Base-by-base conservation (phyloP, 2,329 filamentous ascomycete species). In the Dothidotthia symphoricarpi region DNA sequence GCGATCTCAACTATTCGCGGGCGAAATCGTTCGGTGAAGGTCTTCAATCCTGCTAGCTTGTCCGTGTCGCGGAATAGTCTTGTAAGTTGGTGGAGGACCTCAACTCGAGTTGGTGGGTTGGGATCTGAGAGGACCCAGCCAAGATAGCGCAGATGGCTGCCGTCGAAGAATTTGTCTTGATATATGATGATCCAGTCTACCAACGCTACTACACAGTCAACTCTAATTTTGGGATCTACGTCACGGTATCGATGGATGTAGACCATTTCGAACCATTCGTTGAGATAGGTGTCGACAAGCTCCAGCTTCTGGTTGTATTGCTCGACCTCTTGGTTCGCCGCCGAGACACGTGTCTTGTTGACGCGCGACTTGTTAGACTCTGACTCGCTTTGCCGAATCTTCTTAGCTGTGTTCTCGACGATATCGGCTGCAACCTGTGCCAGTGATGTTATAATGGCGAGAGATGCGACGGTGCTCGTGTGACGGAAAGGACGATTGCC, bases 231-330 rank as follows among this genome's bases (percentile, higher is more conserved):
- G 6, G 88, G 81, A 58, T 98, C 93, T 19, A 96, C 81, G 62
- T 98, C 93, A 45, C 93, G 86, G 66, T 97, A 98, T 31, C 93
- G 83, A 67, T 98, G 91, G 19, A 96, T 85, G 62, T 95, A 98
- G 31, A 97, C 83, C 2, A 87, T 86, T 53, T 95, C 86, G 60
- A 97, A 95, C 55, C 89, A 88, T 51, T 94, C 88, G 51, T 84
- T 84, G 41, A 97, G 82, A 43, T 83, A 76, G 19, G 78, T 77
- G 48, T 87, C 83, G 36, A 88, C 80, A 10, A 77, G 72, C 42
- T 87, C 82, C 24, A 87, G 77, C 59, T 82, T 83, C 45, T 80
- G 72, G 47, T 83, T 82, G 24, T 83, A 82, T 49, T 89, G 80
- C 28, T 84, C 76, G 26, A 91, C 75, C 38, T 81, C 85, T 28